phyloP scores from a whole-genome alignment of 352 stramenopile species.

The Globisporangium splendens region DNA sequence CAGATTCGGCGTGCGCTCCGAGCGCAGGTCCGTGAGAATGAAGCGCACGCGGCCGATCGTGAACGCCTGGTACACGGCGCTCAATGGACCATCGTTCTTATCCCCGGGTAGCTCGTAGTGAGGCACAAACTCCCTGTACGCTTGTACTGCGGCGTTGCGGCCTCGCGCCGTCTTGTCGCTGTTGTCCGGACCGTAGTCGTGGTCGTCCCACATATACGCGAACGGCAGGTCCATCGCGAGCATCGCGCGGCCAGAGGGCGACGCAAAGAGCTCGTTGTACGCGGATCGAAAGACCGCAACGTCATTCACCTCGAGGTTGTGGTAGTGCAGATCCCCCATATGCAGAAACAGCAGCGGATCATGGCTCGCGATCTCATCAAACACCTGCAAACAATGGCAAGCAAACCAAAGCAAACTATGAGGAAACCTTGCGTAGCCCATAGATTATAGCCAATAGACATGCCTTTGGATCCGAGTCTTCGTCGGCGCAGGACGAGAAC shows the following conservation, averaged over 20 bases:
- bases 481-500: conserved; percentile 81
- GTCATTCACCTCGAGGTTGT: conserved; percentile 75
- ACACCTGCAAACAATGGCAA: conserved; percentile 26
- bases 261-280: conserved; percentile 75
- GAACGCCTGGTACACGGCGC: conserved; percentile 75
- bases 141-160: conserved; percentile 65
- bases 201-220: conserved; percentile 90
- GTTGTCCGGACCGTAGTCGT: conserved; percentile 89
- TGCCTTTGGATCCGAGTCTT: conserved; percentile 59
- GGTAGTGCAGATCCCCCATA: conserved; percentile 88
- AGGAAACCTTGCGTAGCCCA: neutral
- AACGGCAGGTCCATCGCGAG: conserved; percentile 82
- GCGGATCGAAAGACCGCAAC: conserved; percentile 47
- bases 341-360: conserved; percentile 84
- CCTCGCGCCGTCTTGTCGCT: conserved; percentile 75
- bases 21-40: conserved; percentile 79
- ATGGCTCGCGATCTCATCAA: conserved; percentile 59
- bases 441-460: conserved; percentile 21
- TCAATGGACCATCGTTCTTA: conserved; percentile 18
- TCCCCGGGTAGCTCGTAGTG: conserved; percentile 51
- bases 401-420: neutral
- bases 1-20: conserved; percentile 64
- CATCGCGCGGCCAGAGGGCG: conserved; percentile 63
- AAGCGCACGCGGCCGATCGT: conserved; percentile 83
- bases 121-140: conserved; percentile 79